Percentiles rank a stretch among this genome's conserved stretches.
These are phyloP conservation scores for Phialophora chinensis DNA, from an alignment of 2,329 filamentous ascomycete species.

Conservation along the genomic window DNA sequence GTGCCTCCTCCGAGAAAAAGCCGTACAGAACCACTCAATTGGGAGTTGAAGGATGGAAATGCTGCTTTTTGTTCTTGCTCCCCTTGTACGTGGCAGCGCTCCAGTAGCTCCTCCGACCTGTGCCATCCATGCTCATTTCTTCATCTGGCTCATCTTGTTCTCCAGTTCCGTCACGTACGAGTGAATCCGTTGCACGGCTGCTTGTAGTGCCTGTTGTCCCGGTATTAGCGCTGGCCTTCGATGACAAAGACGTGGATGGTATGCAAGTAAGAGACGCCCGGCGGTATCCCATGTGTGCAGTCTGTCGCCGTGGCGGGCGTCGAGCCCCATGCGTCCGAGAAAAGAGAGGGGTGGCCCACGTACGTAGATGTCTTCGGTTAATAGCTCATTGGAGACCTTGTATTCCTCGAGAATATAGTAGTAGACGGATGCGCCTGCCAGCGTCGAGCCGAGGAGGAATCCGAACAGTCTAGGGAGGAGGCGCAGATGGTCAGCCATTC, in stretches of 20 bases:
- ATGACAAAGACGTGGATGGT: background rate
- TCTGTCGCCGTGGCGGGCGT: background rate
- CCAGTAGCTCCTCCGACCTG: background rate
- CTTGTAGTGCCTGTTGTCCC: conserved; percentile 74
- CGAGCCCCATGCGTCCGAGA: background rate
- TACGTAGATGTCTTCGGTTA: conserved; percentile 96
- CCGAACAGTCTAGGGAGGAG: conserved; percentile 76
- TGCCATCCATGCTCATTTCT: conserved; percentile 26
- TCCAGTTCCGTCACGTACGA: conserved; percentile 82
- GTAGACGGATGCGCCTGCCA: conserved; percentile 82
- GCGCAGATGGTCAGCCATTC: conserved; percentile 27
- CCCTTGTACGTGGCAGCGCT: background rate
- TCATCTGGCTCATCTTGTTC: conserved; percentile 69
- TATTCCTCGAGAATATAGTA: conserved; percentile 94
- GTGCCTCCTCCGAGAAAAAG: conserved; percentile 1
- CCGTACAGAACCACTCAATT: background rate
- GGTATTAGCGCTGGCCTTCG: conserved; percentile 28
- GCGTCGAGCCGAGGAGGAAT: conserved; percentile 82
- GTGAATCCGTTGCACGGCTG: conserved; percentile 83
- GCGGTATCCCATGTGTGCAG: background rate
- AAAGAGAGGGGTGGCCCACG: conserved; percentile 50
- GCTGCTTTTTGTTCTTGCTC: background rate
- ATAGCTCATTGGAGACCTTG: conserved; percentile 86
- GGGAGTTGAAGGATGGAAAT: background rate
- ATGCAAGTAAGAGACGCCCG: background rate